phyloP scores from a whole-genome alignment of 805 yeast genomes.

The Yarrowia yakushimensis region DNA sequence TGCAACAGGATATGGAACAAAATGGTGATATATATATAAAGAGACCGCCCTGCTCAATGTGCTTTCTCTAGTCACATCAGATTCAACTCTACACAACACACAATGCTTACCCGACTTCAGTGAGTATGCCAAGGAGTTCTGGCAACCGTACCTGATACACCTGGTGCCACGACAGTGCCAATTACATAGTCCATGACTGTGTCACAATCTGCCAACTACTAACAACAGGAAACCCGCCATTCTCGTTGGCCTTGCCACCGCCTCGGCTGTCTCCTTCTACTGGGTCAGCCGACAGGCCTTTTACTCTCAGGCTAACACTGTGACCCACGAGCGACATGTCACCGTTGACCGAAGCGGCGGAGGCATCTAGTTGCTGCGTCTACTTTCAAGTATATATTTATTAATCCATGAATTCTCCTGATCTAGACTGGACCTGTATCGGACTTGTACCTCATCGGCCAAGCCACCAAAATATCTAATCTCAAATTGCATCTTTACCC shows the following conservation, averaged over 20 bases:
- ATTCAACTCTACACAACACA: conserved; percentile 15
- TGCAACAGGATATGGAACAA: neutral
- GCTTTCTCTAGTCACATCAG: neutral
- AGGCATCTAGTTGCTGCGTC: conserved; percentile 36
- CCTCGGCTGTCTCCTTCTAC: conserved; percentile 33
- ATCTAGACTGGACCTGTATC: too few relatives aligned
- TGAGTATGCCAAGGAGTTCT: neutral
- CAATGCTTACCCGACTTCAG: conserved; percentile 17
- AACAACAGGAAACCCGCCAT: conserved; percentile 28
- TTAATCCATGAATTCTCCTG: neutral
- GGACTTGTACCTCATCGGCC: too few relatives aligned
- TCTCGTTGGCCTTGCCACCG: conserved; percentile 32
- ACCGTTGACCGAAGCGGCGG: conserved; percentile 42
- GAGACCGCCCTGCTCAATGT: neutral
- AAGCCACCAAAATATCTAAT: too few relatives aligned
- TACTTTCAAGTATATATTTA: conserved; percentile 27
- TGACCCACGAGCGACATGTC: conserved; percentile 35
- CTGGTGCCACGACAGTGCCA: too few relatives aligned
- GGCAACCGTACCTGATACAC: too few relatives aligned
- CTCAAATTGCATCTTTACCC: neutral
- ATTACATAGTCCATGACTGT: too few relatives aligned
- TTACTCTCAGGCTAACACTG: conserved; percentile 29
- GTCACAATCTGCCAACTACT: neutral
- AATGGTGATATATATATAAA: conserved; percentile 10
- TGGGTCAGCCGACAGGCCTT: conserved; percentile 38